Base-by-base conservation (phyloP, 2,329 filamentous ascomycete species). In the Aspergillus flavus region DNA sequence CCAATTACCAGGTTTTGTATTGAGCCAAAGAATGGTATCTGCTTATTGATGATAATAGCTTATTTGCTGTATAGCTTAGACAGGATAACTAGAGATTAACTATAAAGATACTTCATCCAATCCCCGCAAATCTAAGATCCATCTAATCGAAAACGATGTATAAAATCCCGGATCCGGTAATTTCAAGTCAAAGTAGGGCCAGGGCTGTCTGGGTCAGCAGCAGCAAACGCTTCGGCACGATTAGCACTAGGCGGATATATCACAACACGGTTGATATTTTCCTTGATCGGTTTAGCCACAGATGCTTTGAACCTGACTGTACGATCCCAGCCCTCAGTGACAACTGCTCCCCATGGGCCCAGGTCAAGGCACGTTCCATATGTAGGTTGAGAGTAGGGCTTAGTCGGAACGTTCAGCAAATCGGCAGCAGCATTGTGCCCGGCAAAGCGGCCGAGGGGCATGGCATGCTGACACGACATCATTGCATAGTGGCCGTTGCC, bases 401-500 rank as follows among this genome's bases (percentile, higher is more conserved):
- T 43, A 2, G 64, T 57, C 0, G 70, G 55, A 14, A 72, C 61
- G 1, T 62, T 64, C 0, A 81, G 69, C 0, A 81, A 62, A 30
- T 77, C 73, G 6, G 75, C 75, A 1, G 75, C 74, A 0, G 75
- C 74, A 61, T 78, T 79, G 48, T 79, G 59, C 0, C 77, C 75
- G 0, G 75, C 69, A 2, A 74, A 61, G 1, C 77, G 76, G 4
- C 39, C 79, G 1, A 80, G 70, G 1, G 66, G 46, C 19, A 74
- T 56, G 2, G 78, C 79, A 57, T 81, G 79, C 64, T 81, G 79
- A 61, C 79, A 81, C 1, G 74, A 79, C 75, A 79, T 80, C 21
- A 79, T 53, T 1, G 74, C 68, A 21, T 70, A 41, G 41, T 78
- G 68, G 2, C 73, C 74, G 0, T 72, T 46, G 0, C 57, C 57